A percentile compares a stretch with the other conserved stretches of the same genome.
Evolutionary conservation across 371 early-diverging fungal species (phyloP).

Genomic region (Rhizopus stolonifer): DNA sequence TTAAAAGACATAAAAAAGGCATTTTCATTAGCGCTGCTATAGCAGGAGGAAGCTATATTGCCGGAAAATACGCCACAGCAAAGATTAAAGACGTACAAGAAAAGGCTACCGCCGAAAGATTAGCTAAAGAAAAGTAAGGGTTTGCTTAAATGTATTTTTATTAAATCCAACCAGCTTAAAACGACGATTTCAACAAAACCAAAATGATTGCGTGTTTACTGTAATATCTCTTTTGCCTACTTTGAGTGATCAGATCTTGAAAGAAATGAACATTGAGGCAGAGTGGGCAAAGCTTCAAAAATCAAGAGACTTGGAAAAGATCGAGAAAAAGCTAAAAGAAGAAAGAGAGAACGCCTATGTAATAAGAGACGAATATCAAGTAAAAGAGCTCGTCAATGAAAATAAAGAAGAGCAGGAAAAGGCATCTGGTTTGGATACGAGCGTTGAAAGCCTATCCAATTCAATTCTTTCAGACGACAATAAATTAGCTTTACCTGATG

Average conservation of each 20-base stretch:
- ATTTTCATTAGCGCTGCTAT: slow-evolving; percentile 66
- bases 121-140: slow-evolving; percentile 76
- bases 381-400: slow-evolving; percentile 1
- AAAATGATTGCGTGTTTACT: slow-evolving; percentile 85
- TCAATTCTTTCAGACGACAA: slow-evolving; percentile 18
- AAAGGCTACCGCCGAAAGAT: slow-evolving; percentile 56
- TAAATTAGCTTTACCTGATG: slow-evolving; percentile 16
- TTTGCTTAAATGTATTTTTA: too few species aligned
- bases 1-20: slow-evolving; percentile 59
- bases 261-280: slow-evolving; percentile 78
- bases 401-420: slow-evolving; percentile 5
- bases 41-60: slow-evolving; percentile 70
- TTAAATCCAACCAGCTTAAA: slow-evolving; percentile 58
- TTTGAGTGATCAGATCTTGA: slow-evolving; percentile 73
- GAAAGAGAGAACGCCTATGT: slow-evolving; percentile 22
- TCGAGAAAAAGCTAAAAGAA: slow-evolving; percentile 23
- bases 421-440: slow-evolving; percentile 18
- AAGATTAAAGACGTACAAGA: slow-evolving; percentile 75
- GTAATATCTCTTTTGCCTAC: slow-evolving; percentile 76
- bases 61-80: slow-evolving; percentile 71
- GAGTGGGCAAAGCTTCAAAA: slow-evolving; percentile 70
- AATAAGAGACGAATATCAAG: slow-evolving; percentile 12
- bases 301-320: slow-evolving; percentile 42
- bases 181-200: slow-evolving; percentile 91
- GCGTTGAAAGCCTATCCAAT: slow-evolving; percentile 27